Evolutionary conservation across 1,284 basidiomycete genomes (phyloP), one percentile per base, ranked within the genome.

Genomic region (Rhodotorula sp.): DNA sequence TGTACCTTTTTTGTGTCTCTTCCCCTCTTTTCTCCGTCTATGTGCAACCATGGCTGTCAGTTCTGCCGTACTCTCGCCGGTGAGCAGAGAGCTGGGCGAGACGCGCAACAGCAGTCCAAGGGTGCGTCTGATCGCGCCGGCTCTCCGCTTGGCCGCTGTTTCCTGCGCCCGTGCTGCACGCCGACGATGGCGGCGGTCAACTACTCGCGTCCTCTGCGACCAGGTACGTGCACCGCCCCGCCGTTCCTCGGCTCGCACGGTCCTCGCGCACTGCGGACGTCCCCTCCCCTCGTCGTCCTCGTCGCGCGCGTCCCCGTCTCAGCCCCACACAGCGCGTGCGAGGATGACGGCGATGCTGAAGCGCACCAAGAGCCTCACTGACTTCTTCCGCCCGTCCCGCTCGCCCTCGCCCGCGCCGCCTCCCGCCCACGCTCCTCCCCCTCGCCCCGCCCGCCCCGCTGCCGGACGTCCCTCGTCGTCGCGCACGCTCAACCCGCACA

Each of bases 331-430:
- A 32, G 15, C n/a, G 25, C 13, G 37, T 19, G 21, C 22, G 27
- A 27, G 39, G 41, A 41, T 13, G 46, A 50, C 37, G n/a, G 57
- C 34, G 22, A 8, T 51, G 22, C 56, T 66, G 36, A 58, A 59
- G 57, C 64, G 64, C 25, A 41, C 46, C 22, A 56, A 56, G 22
- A 53, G 46, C 13, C 46, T 66, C 44, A 29, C 55, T 58, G 64
- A 65, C 64, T 39, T 34, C n/a, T 54, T 60, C 58, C 51, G 58
- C 41, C 44, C 6, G 12, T 22, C 54, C 21, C 44, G 22, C 32
- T 4, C 54, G 3, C 65, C 39, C 34, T 37, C n/a, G 13, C 41
- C 29, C 25, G 17, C 46, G 50, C 53, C 44, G 6, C 41, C 25
- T 25, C 63, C 44, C 48, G 48, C 48, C 34, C 13, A 22, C n/a